Evolutionary conservation across 257 asterid species (phyloP).

Genomic region (Fraxinus americana): DNA sequence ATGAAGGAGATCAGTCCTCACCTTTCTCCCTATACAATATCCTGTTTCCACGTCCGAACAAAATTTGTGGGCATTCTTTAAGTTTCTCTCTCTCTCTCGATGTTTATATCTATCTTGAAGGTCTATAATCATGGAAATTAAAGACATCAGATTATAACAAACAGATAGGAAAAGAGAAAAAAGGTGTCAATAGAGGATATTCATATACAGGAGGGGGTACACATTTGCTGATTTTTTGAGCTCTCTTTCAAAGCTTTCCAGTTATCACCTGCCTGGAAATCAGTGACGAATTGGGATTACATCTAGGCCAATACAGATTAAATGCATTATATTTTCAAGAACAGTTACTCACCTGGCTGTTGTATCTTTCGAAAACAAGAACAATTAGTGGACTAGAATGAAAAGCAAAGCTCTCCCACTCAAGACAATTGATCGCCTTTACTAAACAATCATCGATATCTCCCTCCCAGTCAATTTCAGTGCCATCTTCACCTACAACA

Average conservation of each 20-base stretch:
- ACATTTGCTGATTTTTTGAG: constrained; percentile 87
- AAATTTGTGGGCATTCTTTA: constrained; percentile 80
- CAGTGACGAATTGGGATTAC: not conserved
- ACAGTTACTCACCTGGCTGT: constrained; percentile 46
- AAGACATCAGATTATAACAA: not conserved
- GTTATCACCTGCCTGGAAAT: constrained; percentile 81
- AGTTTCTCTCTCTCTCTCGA: constrained; percentile 89
- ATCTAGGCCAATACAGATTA: not conserved
- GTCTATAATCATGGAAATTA: constrained; percentile 50
- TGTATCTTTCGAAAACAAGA: constrained; percentile 85
- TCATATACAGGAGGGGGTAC: constrained; percentile 93
- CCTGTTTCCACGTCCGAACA: constrained; percentile 83
- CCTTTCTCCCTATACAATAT: constrained; percentile 83
- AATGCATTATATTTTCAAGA: not conserved
- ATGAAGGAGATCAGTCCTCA: constrained; percentile 17
- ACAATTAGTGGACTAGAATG: constrained; percentile 92
- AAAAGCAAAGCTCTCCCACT: constrained; percentile 98
- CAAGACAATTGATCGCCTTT: constrained; percentile 89
- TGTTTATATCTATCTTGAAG: constrained; percentile 81
- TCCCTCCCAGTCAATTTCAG: constrained; percentile 89
- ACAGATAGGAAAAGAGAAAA: not conserved
- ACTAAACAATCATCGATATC: constrained; percentile 78
- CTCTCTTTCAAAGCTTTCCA: constrained; percentile 96
- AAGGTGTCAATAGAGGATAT: not conserved
- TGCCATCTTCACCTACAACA: constrained; percentile 76